Base-by-base conservation (phyloP, 352 stramenopile genomes). In the Thraustochytrium sp. region DNA sequence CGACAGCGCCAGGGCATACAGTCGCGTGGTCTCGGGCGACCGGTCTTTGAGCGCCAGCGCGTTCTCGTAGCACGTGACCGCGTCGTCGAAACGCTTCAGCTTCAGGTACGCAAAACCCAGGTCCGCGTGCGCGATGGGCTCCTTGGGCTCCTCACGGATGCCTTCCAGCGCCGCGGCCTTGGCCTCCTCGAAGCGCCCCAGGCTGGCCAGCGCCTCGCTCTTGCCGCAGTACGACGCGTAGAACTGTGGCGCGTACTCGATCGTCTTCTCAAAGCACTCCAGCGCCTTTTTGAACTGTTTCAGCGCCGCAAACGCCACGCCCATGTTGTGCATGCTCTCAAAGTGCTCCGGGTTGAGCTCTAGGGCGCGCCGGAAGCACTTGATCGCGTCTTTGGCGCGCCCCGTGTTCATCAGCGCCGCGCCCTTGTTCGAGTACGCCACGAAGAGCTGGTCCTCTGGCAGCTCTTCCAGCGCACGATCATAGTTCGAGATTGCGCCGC, bases 211-310 rank as follows among this genome's bases (percentile, higher is more conserved):
- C 26, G 23, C 68, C 68, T 80, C 46, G 44, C 38, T 65, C 51
- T 80, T 80, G 23, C 68, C 68, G 42, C 68, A 80, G 38, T 80
- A 31, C 37, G 68, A 68, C 29, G 68, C 68, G 49, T 80, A 80
- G 26, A 80, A 80, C 23, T 51, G 37, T 2, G 68, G 68, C 23
- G 68, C 68, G 68, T 64, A 40, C 49, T 80, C 68, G 37, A 80
- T 46, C 44, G 68, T 80, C 38, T 80, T 80, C 31, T 80, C 68
- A 51, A 80, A 80, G 68, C 68, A 80, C 16, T 80, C 68, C 8
- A 80, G 68, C 51, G 68, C 68, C 38, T 75, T 80, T 0, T 64
- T 53, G 40, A 72, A 80, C 18, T 80, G 42, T 42, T 80, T 61
- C 11, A 18, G 4, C 31, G 68, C 68, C 34, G 68, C 49, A 34